Base-by-base conservation (phyloP, 345 rosid species). In the Camelina hispida region DNA sequence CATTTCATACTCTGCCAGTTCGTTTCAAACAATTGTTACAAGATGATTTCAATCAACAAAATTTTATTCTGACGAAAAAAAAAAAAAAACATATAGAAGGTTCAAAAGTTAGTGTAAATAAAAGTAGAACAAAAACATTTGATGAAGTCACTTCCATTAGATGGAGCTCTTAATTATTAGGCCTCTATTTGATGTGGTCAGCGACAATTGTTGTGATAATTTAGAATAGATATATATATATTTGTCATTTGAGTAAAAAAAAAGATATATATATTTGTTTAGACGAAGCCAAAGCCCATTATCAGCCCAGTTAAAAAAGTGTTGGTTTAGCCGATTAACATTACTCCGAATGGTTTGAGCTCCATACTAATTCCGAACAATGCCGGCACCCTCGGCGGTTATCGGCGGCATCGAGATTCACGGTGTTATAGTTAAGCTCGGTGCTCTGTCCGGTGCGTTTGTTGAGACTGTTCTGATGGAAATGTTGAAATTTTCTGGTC, bases 391-490 rank as follows among this genome's bases (percentile, higher is more conserved):
- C 34, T 54, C 76, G 1, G 68, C 83, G 9, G 74, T 23, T 53
- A 51, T 59, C 48, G 78, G n/a, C 12, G 58, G 34, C 5, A 22
- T 12, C 25, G 80, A 81, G 79, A 37, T 85, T 72, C 83, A 86
- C 37, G 90, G 87, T 37, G 68, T 80, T 53, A 71, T 53, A 1
- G 66, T 60, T 10, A 83, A 83, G 73, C 55, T 47, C 62, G 81
- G 85, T 6, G 77, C 81, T 53, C 80, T 74, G 38, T 72, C 70
- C 0, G 83, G 85, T 75, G 81, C 82, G 4, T 85, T 88, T 73
- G 74, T 86, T 72, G 78, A 82, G 68, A 84, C 83, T 43, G 80
- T 72, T 68, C 62, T 85, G 63, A 43, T 79, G n/a, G 61, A 75
- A 0, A 14, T 85, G 83, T 85, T 82, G 15, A 34, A 68, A 0